phyloP scores from a whole-genome alignment of 2,329 filamentous ascomycete species.

The Thielaviopsis ethacetica region DNA sequence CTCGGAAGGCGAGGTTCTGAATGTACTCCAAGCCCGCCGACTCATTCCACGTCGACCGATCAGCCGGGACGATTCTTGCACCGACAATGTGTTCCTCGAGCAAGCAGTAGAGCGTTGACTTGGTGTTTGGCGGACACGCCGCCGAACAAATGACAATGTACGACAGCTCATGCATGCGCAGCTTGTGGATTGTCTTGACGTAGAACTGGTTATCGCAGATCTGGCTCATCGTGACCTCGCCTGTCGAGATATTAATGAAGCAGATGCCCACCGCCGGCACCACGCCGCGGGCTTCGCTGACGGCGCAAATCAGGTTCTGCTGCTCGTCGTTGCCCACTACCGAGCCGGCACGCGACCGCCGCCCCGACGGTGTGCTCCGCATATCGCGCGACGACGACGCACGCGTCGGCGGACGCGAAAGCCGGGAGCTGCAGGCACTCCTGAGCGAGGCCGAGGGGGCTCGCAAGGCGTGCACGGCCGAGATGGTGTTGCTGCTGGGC shows the following conservation, averaged over 20 bases:
- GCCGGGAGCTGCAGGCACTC: constrained; percentile 1
- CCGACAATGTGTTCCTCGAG: constrained; percentile 55
- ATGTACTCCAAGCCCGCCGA: constrained; percentile 61
- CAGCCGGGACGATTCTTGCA: constrained; percentile 38
- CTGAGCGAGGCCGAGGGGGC: neutral
- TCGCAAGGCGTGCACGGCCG: neutral
- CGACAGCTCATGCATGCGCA: constrained; percentile 64
- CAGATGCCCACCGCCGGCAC: constrained; percentile 72
- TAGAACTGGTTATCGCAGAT: constrained; percentile 91
- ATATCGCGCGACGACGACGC: constrained; percentile 15
- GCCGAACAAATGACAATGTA: constrained; percentile 64
- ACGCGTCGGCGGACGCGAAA: constrained; percentile 9
- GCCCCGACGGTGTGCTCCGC: constrained; percentile 27
- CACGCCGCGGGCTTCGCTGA: constrained; percentile 76
- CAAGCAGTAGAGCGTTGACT: constrained; percentile 58
- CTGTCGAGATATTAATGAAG: constrained; percentile 73
- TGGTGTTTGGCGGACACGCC: constrained; percentile 44
- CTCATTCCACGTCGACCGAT: constrained; percentile 76
- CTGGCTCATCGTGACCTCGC: constrained; percentile 72
- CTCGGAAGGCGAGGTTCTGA: constrained; percentile 58
- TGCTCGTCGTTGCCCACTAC: constrained; percentile 30
- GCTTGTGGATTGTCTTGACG: constrained; percentile 71
- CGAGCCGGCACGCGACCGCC: constrained; percentile 26
- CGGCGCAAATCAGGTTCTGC: constrained; percentile 71
- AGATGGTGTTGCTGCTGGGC: constrained; percentile 7